Conservation (phyloP, 768 basidiomycete genomes). For the Hypholoma fasciculare region DNA sequence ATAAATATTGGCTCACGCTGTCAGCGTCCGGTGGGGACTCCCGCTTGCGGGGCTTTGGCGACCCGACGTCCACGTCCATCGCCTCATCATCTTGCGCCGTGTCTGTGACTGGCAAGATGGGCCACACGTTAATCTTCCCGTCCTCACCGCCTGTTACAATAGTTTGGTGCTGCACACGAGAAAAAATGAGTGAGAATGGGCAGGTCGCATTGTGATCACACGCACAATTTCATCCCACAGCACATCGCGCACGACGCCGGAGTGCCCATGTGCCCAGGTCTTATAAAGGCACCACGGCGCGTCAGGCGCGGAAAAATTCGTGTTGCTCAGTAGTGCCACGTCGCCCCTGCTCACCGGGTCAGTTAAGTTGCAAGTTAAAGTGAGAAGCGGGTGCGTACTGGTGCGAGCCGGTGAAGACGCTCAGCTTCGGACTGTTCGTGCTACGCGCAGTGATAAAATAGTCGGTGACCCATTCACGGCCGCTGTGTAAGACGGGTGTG, state of each 20-base stretch:
- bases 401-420: conserved; percentile 72
- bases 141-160: conserved; percentile 34
- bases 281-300: conserved; percentile 52
- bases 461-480: conserved; percentile 74
- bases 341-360: conserved; percentile 47
- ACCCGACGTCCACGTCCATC: conserved; percentile 18
- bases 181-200: neutral
- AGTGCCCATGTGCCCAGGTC: conserved; percentile 56
- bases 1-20: conserved; percentile 1
- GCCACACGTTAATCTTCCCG: conserved; percentile 27
- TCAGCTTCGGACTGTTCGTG: conserved; percentile 36
- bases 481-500: conserved; percentile 54
- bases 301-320: conserved; percentile 32
- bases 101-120: conserved; percentile 15
- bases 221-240: conserved; percentile 56
- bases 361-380: neutral
- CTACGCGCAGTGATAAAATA: conserved; percentile 63
- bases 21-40: conserved; percentile 10
- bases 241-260: conserved; percentile 55
- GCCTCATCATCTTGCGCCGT: conserved; percentile 3
- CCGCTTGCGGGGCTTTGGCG: conserved; percentile 17
- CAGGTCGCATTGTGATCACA: neutral
- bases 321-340: conserved; percentile 51
- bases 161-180: conserved; percentile 18
- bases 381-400: conserved; percentile 44